phyloP scores from a whole-genome alignment of 495 filamentous ascomycete species.

The Tuber magnatum region DNA sequence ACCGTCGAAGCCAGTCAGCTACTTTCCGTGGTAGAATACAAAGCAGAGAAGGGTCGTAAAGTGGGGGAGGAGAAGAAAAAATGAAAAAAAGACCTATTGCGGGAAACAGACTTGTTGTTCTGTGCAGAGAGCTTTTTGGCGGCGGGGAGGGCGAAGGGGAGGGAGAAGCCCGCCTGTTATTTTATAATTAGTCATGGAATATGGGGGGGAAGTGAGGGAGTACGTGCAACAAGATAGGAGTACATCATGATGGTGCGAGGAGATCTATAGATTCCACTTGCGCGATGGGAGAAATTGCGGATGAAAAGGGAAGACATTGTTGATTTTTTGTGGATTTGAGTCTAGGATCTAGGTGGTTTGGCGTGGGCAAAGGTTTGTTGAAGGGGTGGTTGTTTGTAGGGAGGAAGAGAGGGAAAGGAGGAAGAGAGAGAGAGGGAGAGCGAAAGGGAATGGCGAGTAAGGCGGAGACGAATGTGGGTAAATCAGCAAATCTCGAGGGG shows the following conservation, averaged over 20 bases:
- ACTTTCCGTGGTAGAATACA: background rate
- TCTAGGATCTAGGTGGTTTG: conserved; percentile 4
- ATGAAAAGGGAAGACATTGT: conserved; percentile 23
- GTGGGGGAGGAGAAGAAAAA: background rate
- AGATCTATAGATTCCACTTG: conserved; percentile 17
- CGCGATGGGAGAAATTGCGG: conserved; percentile 30
- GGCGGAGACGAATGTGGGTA: background rate
- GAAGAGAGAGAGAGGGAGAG: background rate
- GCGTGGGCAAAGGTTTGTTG: too few species aligned
- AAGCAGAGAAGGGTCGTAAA: background rate
- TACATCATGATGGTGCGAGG: conserved; percentile 32
- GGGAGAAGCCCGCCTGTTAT: conserved; percentile 28
- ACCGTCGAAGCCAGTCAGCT: background rate
- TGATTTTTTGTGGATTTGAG: background rate
- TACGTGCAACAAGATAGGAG: conserved; percentile 26
- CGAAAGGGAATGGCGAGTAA: background rate
- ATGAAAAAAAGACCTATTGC: background rate
- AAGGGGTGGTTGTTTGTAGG: background rate
- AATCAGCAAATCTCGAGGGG: background rate
- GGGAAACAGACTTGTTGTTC: background rate
- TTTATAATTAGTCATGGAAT: background rate
- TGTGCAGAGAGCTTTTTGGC: conserved; percentile 4
- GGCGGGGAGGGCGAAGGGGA: conserved; percentile 31
- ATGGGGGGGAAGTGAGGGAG: background rate
- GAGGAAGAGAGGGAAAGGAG: background rate